Conservation (phyloP, 2,329 filamentous ascomycete species). For the Tolypocladium inflatum region DNA sequence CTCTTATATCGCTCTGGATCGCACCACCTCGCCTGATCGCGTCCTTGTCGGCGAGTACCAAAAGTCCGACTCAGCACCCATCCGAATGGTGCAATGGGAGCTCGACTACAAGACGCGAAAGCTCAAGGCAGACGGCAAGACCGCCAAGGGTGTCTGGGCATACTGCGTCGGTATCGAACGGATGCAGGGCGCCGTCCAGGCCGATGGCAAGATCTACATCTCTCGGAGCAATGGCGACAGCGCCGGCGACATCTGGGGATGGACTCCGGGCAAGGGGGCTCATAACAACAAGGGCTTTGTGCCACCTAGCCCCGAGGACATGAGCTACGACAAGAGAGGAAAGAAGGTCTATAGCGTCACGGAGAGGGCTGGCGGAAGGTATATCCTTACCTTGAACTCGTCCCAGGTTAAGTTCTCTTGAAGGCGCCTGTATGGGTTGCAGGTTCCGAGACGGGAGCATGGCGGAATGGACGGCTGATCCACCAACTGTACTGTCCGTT, state of each 20-base stretch:
- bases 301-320: slow-evolving; percentile 10
- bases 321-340: slow-evolving; percentile 19
- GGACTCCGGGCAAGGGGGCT: slow-evolving; percentile 17
- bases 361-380: too few species aligned
- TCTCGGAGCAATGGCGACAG: slow-evolving; percentile 19
- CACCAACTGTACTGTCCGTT: too few species aligned
- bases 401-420: too few species aligned
- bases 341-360: background rate
- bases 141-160: slow-evolving; percentile 17
- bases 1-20: background rate
- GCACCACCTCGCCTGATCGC: background rate
- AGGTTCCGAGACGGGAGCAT: too few species aligned
- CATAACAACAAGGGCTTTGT: slow-evolving; percentile 5
- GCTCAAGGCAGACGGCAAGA: background rate
- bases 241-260: slow-evolving; percentile 21
- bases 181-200: slow-evolving; percentile 23
- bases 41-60: background rate
- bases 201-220: slow-evolving; percentile 13
- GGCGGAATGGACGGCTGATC: too few species aligned
- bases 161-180: slow-evolving; percentile 20
- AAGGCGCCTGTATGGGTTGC: too few species aligned
- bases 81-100: slow-evolving; percentile 1
- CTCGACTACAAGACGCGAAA: too few species aligned
- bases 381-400: too few species aligned
- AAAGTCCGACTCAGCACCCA: background rate